phyloP scores from a whole-genome alignment of 129 eudicot species.

The Saposhnikovia divaricata region DNA sequence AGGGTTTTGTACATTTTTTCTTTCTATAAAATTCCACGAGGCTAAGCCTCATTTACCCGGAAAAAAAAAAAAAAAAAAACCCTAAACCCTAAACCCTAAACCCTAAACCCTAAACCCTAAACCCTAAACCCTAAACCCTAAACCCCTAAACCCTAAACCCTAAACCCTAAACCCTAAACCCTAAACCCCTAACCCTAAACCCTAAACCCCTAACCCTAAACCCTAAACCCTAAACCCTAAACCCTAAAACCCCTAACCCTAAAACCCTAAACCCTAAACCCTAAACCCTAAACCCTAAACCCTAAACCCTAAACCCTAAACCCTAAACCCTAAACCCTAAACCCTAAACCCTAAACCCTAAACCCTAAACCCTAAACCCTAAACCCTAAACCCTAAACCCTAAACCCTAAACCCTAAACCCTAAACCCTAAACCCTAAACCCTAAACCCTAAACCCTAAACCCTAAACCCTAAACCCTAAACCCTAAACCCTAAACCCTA shows the following conservation, averaged over 20 bases:
- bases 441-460: constrained; percentile 6
- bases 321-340: constrained; percentile 11
- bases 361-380: constrained; percentile 21
- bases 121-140: constrained; percentile 19
- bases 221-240: constrained; percentile 13
- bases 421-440: not conserved
- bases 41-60: too few species aligned
- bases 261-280: constrained; percentile 8
- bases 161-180: too few species aligned
- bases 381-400: constrained; percentile 19
- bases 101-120: constrained; percentile 20
- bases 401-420: constrained; percentile 13
- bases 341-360: constrained; percentile 21
- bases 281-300: constrained; percentile 12
- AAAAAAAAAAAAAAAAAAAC: too few species aligned
- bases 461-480: constrained; percentile 10
- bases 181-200: too few species aligned
- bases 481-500: constrained; percentile 3
- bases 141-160: constrained; percentile 20
- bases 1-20: too few species aligned
- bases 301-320: constrained; percentile 10
- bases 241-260: too few species aligned
- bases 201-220: constrained; percentile 3
- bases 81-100: not conserved
- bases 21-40: too few species aligned